Evolutionary conservation across 2,329 filamentous ascomycete species (phyloP).

Genomic region (Lomentospora prolificans): DNA sequence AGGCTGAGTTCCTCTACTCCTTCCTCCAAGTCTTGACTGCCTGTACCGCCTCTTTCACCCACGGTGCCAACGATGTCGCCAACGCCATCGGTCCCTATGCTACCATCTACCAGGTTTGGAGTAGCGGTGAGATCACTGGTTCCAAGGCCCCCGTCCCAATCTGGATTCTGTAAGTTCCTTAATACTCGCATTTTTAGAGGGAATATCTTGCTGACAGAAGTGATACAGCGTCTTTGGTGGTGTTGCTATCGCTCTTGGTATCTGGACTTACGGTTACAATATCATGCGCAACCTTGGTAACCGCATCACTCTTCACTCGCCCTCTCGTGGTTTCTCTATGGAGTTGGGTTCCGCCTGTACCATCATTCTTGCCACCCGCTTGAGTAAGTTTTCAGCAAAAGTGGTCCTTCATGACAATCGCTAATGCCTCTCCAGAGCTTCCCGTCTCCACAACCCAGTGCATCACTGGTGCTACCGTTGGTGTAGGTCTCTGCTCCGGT

Average conservation of each 20-base stretch:
- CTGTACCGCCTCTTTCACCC: conserved; percentile 62
- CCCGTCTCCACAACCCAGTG: conserved; percentile 58
- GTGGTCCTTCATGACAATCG: not conserved
- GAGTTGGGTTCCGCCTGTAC: conserved; percentile 53
- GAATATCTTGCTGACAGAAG: not conserved
- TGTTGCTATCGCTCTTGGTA: conserved; percentile 40
- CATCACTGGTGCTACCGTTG: conserved; percentile 52
- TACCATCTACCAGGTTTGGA: conserved; percentile 52
- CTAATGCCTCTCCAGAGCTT: conserved; percentile 27
- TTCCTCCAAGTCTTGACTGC: conserved; percentile 58
- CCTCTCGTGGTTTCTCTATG: conserved; percentile 48
- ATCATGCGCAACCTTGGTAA: conserved; percentile 56
- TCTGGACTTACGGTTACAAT: conserved; percentile 53
- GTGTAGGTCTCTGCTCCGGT: conserved; percentile 52
- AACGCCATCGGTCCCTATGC: conserved; percentile 55
- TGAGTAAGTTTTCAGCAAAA: conserved; percentile 23
- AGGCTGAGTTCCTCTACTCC: conserved; percentile 59
- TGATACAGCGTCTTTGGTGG: conserved; percentile 35
- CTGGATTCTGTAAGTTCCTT: conserved; percentile 43
- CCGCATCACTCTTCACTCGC: conserved; percentile 52
- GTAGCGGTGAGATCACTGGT: conserved; percentile 30
- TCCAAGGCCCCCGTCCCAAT: conserved; percentile 41
- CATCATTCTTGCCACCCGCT: conserved; percentile 52
- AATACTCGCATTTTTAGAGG: not conserved
- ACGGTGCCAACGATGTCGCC: conserved; percentile 67